Evolutionary conservation across 2,329 filamentous ascomycete species (phyloP).

Genomic region (Diaporthe capsici): DNA sequence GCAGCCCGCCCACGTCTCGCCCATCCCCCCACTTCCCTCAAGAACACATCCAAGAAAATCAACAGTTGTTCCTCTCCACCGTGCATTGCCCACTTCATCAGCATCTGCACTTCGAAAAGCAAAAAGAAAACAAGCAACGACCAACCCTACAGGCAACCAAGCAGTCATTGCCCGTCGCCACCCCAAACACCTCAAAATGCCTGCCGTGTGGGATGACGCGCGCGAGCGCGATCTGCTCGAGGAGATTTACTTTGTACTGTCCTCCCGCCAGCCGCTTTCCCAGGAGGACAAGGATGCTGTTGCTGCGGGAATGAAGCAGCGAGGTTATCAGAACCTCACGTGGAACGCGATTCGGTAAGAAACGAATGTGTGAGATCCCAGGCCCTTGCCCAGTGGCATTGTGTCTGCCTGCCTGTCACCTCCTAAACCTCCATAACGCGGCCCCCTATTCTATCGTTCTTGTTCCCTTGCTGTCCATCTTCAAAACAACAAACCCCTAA

Average conservation of each 20-base stretch:
- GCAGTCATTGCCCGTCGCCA: not conserved
- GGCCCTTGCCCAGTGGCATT: constrained; percentile 22
- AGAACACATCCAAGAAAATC: not conserved
- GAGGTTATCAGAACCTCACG: constrained; percentile 44
- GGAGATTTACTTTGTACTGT: constrained; percentile 43
- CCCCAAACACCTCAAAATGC: not conserved
- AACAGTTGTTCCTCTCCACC: not conserved
- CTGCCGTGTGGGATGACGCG: constrained; percentile 8
- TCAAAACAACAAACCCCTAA: not conserved
- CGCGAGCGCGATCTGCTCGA: constrained; percentile 44
- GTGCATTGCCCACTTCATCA: not conserved
- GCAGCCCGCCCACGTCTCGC: not conserved
- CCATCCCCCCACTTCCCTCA: not conserved
- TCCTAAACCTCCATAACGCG: not conserved
- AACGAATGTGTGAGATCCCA: not conserved
- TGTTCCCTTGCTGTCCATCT: not conserved
- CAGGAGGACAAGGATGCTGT: constrained; percentile 45
- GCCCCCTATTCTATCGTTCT: not conserved
- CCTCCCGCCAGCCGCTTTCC: constrained; percentile 39
- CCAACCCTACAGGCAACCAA: not conserved
- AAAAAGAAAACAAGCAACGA: not conserved
- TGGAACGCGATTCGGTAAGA: constrained; percentile 46
- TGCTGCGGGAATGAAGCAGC: constrained; percentile 44
- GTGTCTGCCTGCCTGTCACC: constrained; percentile 8
- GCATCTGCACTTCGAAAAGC: not conserved